Evolutionary conservation across 2,329 filamentous ascomycete genomes (phyloP).

Genomic region (Fusarium illudens): DNA sequence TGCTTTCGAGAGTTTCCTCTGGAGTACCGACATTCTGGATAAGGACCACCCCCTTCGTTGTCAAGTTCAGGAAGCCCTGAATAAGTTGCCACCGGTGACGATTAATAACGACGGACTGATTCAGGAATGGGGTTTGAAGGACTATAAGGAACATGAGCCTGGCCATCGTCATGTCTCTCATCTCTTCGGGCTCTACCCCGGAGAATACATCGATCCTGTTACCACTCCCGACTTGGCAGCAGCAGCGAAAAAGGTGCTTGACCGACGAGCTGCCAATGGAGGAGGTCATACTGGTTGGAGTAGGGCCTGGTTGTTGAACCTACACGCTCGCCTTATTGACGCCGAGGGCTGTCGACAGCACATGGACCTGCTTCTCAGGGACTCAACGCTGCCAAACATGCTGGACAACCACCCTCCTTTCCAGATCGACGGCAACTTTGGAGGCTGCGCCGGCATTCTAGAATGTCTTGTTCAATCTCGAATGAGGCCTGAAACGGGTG

Average conservation of each 20-base stretch:
- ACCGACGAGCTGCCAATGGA: conserved; percentile 43
- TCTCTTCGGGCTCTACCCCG: conserved; percentile 58
- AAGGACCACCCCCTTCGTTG: conserved; percentile 5
- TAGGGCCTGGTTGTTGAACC: conserved; percentile 58
- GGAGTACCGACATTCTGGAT: conserved; percentile 17
- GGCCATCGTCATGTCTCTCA: conserved; percentile 62
- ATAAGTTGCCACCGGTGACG: conserved; percentile 16
- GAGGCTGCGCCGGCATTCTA: conserved; percentile 32
- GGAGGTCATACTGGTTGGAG: conserved; percentile 62
- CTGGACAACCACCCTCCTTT: conserved; percentile 39
- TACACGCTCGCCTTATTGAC: conserved; percentile 54
- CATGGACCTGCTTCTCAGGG: conserved; percentile 28
- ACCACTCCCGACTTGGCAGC: conserved; percentile 30
- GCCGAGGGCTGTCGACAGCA: conserved; percentile 15
- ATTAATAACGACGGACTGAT: conserved; percentile 40
- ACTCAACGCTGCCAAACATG: conserved; percentile 31
- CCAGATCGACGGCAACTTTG: conserved; percentile 45
- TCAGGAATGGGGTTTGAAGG: conserved; percentile 51
- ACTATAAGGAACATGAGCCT: conserved; percentile 53
- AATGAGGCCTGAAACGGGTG: not conserved
- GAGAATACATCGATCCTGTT: conserved; percentile 39
- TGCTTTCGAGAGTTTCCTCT: conserved; percentile 34
- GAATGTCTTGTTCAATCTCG: conserved; percentile 38
- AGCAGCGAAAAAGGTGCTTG: conserved; percentile 44
- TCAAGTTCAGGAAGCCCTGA: not conserved